Evolutionary conservation across 1,284 basidiomycete genomes (phyloP).

Genomic region (Cryptococcus sp.): DNA sequence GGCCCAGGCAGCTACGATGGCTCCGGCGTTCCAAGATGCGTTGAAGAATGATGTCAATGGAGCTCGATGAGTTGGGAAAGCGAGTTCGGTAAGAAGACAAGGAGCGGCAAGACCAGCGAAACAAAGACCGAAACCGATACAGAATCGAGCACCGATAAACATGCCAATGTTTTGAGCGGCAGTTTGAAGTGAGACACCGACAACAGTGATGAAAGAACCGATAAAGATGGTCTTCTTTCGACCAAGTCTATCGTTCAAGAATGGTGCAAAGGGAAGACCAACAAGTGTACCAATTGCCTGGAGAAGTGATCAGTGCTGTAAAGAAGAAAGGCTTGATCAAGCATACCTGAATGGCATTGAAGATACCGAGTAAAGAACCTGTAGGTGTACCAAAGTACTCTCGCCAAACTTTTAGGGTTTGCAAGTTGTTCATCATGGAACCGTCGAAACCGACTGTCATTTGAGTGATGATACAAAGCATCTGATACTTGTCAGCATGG

Average conservation of each 20-base stretch:
- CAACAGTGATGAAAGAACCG: slow-evolving; percentile 21
- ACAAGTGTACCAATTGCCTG: slow-evolving; percentile 19
- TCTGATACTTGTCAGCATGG: slow-evolving; percentile 4
- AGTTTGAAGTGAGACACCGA: slow-evolving; percentile 24
- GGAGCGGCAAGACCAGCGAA: slow-evolving; percentile 35
- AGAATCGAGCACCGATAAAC: slow-evolving; percentile 45
- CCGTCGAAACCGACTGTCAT: slow-evolving; percentile 23
- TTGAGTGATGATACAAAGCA: slow-evolving; percentile 29
- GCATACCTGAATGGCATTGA: slow-evolving; percentile 10
- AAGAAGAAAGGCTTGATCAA: background rate
- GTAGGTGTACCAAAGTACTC: slow-evolving; percentile 19
- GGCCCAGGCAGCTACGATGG: background rate
- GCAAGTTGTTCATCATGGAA: slow-evolving; percentile 12
- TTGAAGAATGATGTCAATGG: slow-evolving; percentile 15
- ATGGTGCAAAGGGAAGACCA: slow-evolving; percentile 19
- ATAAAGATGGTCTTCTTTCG: slow-evolving; percentile 23
- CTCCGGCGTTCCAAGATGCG: slow-evolving; percentile 12
- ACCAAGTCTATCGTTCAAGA: slow-evolving; percentile 17
- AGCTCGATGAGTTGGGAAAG: slow-evolving; percentile 23
- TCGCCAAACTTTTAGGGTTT: slow-evolving; percentile 11
- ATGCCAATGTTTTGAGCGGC: slow-evolving; percentile 16
- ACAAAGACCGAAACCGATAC: slow-evolving; percentile 47
- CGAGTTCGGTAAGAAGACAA: slow-evolving; percentile 19
- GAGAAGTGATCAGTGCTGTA: slow-evolving; percentile 2
- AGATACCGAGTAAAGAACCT: slow-evolving; percentile 22